Evolutionary conservation across 441 rosid genomes (phyloP).

Genomic region (Eugenia klotzschiana): DNA sequence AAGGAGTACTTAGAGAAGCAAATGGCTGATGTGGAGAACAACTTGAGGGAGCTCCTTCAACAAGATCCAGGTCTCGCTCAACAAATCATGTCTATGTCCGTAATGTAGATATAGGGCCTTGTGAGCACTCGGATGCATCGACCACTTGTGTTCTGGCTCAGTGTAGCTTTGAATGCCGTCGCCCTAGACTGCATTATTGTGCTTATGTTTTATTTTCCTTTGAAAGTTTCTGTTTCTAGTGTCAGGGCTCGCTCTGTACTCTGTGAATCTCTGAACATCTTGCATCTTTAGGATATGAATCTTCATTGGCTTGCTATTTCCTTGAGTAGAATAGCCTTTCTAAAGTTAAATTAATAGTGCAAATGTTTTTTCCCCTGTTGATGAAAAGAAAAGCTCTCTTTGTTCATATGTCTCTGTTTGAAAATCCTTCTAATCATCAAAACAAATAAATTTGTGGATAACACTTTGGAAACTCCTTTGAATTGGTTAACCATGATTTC

Average conservation of each 20-base stretch:
- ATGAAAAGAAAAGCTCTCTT: not conserved
- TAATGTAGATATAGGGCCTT: conserved; percentile 2
- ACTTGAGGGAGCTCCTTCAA: conserved; percentile 73
- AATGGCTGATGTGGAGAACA: conserved; percentile 62
- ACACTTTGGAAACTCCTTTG: not conserved
- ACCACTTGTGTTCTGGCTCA: not conserved
- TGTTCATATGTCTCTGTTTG: not conserved
- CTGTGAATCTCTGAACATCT: not conserved
- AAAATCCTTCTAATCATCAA: not conserved
- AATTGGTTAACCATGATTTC: not conserved
- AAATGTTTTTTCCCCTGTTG: not conserved
- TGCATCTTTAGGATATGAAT: not conserved
- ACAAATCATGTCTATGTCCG: conserved; percentile 78
- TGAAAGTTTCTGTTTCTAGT: not conserved
- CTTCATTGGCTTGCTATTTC: not conserved
- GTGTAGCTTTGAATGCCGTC: not conserved
- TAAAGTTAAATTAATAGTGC: not conserved
- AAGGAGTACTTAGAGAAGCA: conserved; percentile 82
- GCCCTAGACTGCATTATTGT: not conserved
- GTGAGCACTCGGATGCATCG: not conserved
- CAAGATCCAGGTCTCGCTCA: conserved; percentile 82
- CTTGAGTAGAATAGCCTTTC: not conserved
- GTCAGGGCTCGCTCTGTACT: not conserved
- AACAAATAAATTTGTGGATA: not conserved
- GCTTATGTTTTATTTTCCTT: not conserved